phyloP scores from a whole-genome alignment of 805 yeast genomes.

The Ogataea wickerhamii region DNA sequence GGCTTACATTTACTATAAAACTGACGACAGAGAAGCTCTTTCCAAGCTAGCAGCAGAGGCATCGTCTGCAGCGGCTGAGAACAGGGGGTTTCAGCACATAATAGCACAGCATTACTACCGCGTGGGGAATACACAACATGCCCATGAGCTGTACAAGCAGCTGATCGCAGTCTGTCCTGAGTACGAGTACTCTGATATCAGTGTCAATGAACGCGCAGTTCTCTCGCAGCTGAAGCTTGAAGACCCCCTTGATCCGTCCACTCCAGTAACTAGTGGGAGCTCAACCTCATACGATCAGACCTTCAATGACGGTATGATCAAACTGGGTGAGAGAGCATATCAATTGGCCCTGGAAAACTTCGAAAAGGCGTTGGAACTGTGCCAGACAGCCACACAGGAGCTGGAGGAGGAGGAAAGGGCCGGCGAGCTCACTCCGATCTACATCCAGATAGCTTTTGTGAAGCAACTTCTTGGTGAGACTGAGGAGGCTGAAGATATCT shows the following conservation, averaged over 20 bases:
- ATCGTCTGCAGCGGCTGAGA: constrained; percentile 8
- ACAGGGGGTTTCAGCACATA: constrained; percentile 44
- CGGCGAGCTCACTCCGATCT: constrained; percentile 56
- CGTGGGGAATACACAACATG: constrained; percentile 42
- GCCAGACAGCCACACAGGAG: constrained; percentile 37
- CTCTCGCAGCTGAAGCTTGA: constrained; percentile 42
- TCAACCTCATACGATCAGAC: constrained; percentile 48
- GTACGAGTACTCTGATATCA: constrained; percentile 49
- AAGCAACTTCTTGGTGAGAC: constrained; percentile 36
- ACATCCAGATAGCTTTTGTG: constrained; percentile 57
- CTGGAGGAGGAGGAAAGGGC: constrained; percentile 44
- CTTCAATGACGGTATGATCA: constrained; percentile 57
- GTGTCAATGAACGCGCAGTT: constrained; percentile 67
- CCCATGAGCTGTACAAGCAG: constrained; percentile 44
- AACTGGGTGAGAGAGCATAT: constrained; percentile 40
- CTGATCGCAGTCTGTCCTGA: constrained; percentile 32
- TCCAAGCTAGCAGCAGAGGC: constrained; percentile 13
- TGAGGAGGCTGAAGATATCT: constrained; percentile 34
- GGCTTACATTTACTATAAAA: constrained; percentile 58
- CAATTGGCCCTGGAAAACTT: constrained; percentile 40
- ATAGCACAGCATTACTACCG: constrained; percentile 52
- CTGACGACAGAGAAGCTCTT: constrained; percentile 32
- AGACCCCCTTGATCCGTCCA: constrained; percentile 2
- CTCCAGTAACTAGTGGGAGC: constrained; percentile 11
- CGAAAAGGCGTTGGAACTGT: constrained; percentile 37